Conservation (phyloP, 257 asterid species). For the Nicotiana obtusifolia region DNA sequence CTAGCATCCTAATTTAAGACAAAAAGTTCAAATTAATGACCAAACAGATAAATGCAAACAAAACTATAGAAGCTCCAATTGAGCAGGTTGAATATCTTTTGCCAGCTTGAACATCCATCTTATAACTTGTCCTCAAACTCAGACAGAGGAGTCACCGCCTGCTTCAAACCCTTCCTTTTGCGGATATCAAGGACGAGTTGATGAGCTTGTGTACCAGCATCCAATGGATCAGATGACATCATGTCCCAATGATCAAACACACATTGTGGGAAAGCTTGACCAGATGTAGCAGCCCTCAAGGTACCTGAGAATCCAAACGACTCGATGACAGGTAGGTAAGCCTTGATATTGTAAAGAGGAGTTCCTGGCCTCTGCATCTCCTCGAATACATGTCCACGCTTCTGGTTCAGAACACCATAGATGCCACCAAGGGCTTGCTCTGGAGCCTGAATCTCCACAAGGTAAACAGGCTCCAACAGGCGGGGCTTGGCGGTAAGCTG, state of each 20-base stretch:
- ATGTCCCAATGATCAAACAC: constrained; percentile 43
- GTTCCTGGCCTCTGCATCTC: constrained; percentile 46
- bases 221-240: constrained; percentile 40
- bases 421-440: constrained; percentile 41
- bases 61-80: background rate
- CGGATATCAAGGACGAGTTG: constrained; percentile 26
- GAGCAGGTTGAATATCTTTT: background rate
- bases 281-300: constrained; percentile 40
- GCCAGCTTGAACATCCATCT: background rate
- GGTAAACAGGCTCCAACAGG: constrained; percentile 36
- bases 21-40: no score
- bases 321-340: constrained; percentile 36
- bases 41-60: background rate
- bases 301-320: constrained; percentile 38
- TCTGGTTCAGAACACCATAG: constrained; percentile 41
- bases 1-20: no score
- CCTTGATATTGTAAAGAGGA: constrained; percentile 43
- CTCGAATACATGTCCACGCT: constrained; percentile 44
- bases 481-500: constrained; percentile 44
- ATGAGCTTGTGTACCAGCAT: constrained; percentile 21
- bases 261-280: constrained; percentile 42
- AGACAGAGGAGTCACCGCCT: constrained; percentile 33
- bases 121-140: constrained; percentile 38
- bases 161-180: constrained; percentile 43
- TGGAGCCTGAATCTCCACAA: constrained; percentile 42